Evolutionary conservation across 495 filamentous ascomycete species (phyloP).

Genomic region (Aspergillus campestris): DNA sequence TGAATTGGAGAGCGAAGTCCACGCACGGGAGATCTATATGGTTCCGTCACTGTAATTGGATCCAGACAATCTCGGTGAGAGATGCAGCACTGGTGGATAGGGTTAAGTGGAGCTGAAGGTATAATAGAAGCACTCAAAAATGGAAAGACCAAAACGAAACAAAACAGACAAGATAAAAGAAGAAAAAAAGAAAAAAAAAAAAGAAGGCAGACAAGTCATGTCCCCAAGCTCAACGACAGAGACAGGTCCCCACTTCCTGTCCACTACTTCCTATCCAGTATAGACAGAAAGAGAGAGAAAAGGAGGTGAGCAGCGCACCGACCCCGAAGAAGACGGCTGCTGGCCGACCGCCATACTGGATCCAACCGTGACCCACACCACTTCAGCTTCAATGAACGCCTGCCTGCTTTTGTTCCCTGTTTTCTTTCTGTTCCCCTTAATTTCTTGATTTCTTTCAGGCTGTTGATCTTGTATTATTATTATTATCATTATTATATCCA

Average conservation of each 20-base stretch:
- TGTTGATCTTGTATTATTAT: too few species aligned
- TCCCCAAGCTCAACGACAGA: neutral
- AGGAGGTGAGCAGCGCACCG: constrained; percentile 3
- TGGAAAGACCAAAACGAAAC: neutral
- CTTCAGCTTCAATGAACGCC: too few species aligned
- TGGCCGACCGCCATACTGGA: neutral
- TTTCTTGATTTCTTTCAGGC: too few species aligned
- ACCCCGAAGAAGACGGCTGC: neutral
- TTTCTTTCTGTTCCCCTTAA: too few species aligned
- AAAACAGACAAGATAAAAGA: neutral
- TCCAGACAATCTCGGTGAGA: too few species aligned
- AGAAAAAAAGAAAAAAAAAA: constrained; percentile 2
- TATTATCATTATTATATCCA: too few species aligned
- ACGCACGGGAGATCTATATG: too few species aligned
- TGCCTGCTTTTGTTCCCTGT: too few species aligned
- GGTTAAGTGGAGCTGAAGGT: neutral
- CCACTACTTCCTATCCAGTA: too few species aligned
- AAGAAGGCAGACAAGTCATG: neutral
- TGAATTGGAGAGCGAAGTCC: too few species aligned
- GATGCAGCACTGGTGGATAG: neutral
- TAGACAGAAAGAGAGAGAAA: neutral
- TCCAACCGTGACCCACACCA: constrained; percentile 1
- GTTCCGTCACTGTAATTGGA: too few species aligned
- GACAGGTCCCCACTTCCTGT: neutral
- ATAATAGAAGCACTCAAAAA: neutral